phyloP scores from a whole-genome alignment of 495 filamentous ascomycete species.

The Bryoglossum gracile region DNA sequence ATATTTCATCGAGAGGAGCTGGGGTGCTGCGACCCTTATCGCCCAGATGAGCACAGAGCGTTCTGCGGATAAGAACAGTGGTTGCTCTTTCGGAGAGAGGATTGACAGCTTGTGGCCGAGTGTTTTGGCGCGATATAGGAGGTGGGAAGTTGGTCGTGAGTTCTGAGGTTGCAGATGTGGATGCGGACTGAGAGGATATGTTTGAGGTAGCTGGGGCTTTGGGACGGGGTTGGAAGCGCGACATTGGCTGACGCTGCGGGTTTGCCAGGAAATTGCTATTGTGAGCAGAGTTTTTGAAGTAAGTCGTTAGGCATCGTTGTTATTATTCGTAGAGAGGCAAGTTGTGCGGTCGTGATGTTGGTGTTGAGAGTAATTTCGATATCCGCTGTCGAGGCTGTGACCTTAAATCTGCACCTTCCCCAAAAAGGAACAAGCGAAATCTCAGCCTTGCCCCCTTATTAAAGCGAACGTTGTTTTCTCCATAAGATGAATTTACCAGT shows the following conservation, averaged over 20 bases:
- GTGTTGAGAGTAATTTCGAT: too few species aligned
- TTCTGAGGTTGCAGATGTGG: constrained; percentile 4
- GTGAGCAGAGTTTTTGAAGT: too few species aligned
- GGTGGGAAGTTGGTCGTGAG: background rate
- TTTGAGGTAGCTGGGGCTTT: constrained; percentile 21
- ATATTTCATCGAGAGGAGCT: constrained; percentile 59
- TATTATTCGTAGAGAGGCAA: too few species aligned
- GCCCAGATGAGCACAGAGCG: constrained; percentile 37
- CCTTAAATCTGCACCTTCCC: too few species aligned
- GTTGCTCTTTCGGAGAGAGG: constrained; percentile 40
- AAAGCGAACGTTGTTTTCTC: too few species aligned
- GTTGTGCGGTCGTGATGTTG: too few species aligned
- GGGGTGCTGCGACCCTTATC: constrained; percentile 29
- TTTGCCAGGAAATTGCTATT: background rate
- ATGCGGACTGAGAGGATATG: constrained; percentile 16
- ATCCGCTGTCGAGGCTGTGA: too few species aligned
- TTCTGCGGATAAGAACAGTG: constrained; percentile 41
- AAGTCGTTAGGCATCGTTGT: too few species aligned
- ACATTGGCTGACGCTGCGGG: constrained; percentile 11
- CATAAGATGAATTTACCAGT: too few species aligned
- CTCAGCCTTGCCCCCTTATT: too few species aligned
- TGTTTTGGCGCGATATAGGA: constrained; percentile 8
- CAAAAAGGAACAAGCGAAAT: too few species aligned
- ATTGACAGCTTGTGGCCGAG: constrained; percentile 2
- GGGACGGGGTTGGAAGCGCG: constrained; percentile 18